Base-by-base conservation (phyloP, 768 basidiomycete genomes). In the Phaeotremella skinneri region DNA sequence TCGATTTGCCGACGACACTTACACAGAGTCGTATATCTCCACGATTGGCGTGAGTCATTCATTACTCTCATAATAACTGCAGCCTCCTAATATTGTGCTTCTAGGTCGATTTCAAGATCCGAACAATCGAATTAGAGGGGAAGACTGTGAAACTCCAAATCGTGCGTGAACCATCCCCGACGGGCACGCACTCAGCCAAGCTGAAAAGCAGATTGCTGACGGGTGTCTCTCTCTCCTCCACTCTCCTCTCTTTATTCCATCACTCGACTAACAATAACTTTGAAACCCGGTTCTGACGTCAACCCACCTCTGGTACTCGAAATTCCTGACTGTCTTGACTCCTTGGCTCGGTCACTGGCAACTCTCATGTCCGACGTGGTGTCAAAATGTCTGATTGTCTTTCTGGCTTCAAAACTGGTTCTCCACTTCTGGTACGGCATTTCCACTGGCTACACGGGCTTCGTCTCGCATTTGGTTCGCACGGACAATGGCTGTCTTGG, bases 61-160 rank as follows among this genome's bases (percentile, higher is more conserved):
- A 21, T 9, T 21, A 16, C 6, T 2, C 14, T 25, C 30, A 21
- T 11, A 2, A 25, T 16, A n/a, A 17, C 11, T 25, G 25, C 17
- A 29, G 21, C 25, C 5, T 43, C 42, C 56, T 49, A 13, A 59
- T 47, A 62, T 34, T 25, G 29, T 21, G 26, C n/a, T 7, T 37
- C 25, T 23, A 63, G 64, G 64, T 66, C 30, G 67, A 68, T 45
- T 68, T 68, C 66, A 75, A 75, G 88, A 99, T 99, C 80, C 87
- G 94, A 29, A 98, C 93, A 49, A 98, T 99, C 75, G 93, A 99
- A 78, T 84, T 99, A 47, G 94, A 99, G 68, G 94, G 94, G 43
- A 98, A 97, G 81, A 87, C 90, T 32, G 91, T 98, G 76, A 99
- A 99, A 79, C 84, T 99, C 20, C 94, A 99, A 79, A 98, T 99